Base-by-base conservation (phyloP, 805 yeast species). In the Starmerella etchellsii region DNA sequence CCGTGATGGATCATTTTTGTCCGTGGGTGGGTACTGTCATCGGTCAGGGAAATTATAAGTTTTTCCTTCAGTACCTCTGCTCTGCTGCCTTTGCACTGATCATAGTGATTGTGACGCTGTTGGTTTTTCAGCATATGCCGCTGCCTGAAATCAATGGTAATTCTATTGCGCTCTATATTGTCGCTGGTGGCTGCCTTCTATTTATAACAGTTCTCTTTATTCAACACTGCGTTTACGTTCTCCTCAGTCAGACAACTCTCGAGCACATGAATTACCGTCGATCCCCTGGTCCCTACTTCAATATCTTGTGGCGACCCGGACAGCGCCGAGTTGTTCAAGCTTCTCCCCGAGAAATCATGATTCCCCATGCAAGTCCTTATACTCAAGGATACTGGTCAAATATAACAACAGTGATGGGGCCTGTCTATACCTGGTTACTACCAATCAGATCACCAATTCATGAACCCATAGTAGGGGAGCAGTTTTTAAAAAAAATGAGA, bases 1-100 rank as follows among this genome's bases (percentile, higher is more conserved):
- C 81, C 0, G 66, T 70, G 42, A 79, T 81, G 66, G 97, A 87
- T 59, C 97, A 87, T 57, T 78, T 68, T 53, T 87, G 97, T 56
- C 54, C 74, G 0, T 84, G 83, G 78, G 59, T 88, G 0, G 93
- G 94, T 1, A 56, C 68, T 0, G 71, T 74, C 4, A 72, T 87
- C 33, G 95, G 94, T 0, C 69, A 71, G 43, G 57, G 62, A 29
- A 87, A 88, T 58, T 74, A 74, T 55, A 55, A 69, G 37, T 60
- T 65, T 23, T 85, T 85, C 52, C 38, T 76, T 3, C 74, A 71
- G 46, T 77, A 69, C 51, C 52, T 69, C 25, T 31, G 43, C 32
- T 20, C 44, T 7, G 34, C 65, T 4, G 62, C 64, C 51, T 58
- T 66, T 24, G 56, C 60, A 22, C 19, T 56, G 2, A 55, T 62